phyloP scores from a whole-genome alignment of 306 rosid genomes.

The Vigna hirtella region DNA sequence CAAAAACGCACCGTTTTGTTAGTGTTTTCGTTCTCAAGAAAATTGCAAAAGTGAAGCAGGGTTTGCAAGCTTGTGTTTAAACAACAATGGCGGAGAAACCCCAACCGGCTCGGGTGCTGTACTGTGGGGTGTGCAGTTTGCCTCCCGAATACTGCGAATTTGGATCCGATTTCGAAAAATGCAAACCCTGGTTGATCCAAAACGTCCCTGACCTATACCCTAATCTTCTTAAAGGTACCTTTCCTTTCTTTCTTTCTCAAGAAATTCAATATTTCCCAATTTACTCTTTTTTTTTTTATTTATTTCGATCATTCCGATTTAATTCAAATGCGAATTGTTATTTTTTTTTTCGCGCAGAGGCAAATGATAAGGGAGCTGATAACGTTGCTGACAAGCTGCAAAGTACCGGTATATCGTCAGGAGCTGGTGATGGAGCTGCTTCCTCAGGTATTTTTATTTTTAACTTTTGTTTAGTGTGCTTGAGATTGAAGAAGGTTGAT shows the following conservation, averaged over 20 bases:
- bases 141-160: constrained; percentile 97
- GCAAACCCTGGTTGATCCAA: constrained; percentile 99
- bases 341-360: constrained; percentile 53
- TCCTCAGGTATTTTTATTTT: constrained; percentile 64
- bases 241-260: not conserved
- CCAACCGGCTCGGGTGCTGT: constrained; percentile 79
- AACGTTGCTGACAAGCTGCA: constrained; percentile 78
- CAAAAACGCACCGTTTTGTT: constrained; percentile 20
- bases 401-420: constrained; percentile 64
- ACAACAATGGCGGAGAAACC: constrained; percentile 86
- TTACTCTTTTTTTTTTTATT: not conserved
- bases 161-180: constrained; percentile 94
- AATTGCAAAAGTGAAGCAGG: not conserved
- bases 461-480: not conserved
- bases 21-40: not conserved
- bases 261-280: not conserved
- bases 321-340: not conserved
- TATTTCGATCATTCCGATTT: not conserved
- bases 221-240: constrained; percentile 76
- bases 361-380: constrained; percentile 69
- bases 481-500: constrained; percentile 1
- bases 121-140: constrained; percentile 74
- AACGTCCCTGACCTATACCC: constrained; percentile 87
- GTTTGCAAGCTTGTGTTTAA: not conserved
- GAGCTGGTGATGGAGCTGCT: constrained; percentile 76